Percentiles rank a stretch among this genome's conserved stretches.
phyloP scores from a whole-genome alignment of 805 yeast genomes.

The Tetrapisispora iriomotensis region DNA sequence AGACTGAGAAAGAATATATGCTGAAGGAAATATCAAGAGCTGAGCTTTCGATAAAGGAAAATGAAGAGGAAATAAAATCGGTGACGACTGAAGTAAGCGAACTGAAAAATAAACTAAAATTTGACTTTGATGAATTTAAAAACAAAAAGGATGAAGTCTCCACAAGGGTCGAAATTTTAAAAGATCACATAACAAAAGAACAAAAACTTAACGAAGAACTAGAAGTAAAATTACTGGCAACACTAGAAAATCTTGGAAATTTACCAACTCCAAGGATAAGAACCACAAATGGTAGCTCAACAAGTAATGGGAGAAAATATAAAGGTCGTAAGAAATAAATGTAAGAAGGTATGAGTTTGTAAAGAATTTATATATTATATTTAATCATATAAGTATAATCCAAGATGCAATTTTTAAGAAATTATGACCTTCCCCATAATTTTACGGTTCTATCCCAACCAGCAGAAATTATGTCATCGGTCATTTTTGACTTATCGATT shows the following conservation, averaged over 20 bases:
- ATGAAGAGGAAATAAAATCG: constrained; percentile 27
- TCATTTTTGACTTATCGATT: constrained; percentile 43
- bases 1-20: constrained; percentile 58
- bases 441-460: constrained; percentile 84
- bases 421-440: too few relatives aligned
- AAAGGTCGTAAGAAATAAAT: constrained; percentile 6
- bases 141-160: constrained; percentile 4
- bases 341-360: background rate
- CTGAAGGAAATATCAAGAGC: constrained; percentile 48
- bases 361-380: background rate
- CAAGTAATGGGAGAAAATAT: constrained; percentile 9
- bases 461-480: constrained; percentile 42
- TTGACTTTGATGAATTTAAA: constrained; percentile 5
- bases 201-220: constrained; percentile 7
- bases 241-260: constrained; percentile 15
- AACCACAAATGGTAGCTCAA: constrained; percentile 6
- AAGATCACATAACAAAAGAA: constrained; percentile 9
- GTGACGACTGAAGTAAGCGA: constrained; percentile 8
- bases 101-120: constrained; percentile 11
- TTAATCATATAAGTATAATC: background rate
- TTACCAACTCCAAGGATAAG: constrained; percentile 21
- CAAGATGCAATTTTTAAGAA: background rate
- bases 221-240: constrained; percentile 10
- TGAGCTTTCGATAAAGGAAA: constrained; percentile 37
- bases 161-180: constrained; percentile 9